Percentiles rank a stretch among this genome's conserved stretches.
These are phyloP conservation scores for Rosa hybrid DNA, from an alignment of 331 rosid species.

Conservation along the genomic window DNA sequence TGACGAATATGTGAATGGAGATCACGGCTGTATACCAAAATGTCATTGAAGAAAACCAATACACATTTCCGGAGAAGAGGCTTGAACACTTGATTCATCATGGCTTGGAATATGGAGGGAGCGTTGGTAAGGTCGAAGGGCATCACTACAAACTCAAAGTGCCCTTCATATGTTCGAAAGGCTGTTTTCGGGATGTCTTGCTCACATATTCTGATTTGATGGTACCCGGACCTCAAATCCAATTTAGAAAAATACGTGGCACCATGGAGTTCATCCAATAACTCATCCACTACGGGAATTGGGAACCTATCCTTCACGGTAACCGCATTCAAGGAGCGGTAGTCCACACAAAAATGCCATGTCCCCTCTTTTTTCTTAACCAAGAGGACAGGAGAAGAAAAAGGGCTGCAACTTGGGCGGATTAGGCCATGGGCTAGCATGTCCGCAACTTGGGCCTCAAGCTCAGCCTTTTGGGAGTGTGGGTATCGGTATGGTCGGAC, in stretches of 20 bases:
- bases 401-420: rapidly evolving
- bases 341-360: too few species aligned
- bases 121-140: background rate
- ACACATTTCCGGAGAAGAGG: background rate
- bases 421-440: background rate
- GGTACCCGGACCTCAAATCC: background rate
- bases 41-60: background rate
- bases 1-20: too few species aligned
- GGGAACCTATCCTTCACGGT: background rate
- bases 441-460: background rate
- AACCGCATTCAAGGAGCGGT: background rate
- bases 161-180: background rate
- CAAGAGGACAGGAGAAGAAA: too few species aligned
- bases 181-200: background rate
- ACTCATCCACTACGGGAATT: background rate
- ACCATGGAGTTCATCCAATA: background rate
- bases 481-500: background rate
- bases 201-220: background rate
- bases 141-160: background rate
- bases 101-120: background rate
- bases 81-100: background rate
- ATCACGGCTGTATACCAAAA: background rate
- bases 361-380: too few species aligned
- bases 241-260: background rate
- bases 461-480: background rate